phyloP scores from a whole-genome alignment of 2,329 filamentous ascomycete species.

The Aspergillus fructus region DNA sequence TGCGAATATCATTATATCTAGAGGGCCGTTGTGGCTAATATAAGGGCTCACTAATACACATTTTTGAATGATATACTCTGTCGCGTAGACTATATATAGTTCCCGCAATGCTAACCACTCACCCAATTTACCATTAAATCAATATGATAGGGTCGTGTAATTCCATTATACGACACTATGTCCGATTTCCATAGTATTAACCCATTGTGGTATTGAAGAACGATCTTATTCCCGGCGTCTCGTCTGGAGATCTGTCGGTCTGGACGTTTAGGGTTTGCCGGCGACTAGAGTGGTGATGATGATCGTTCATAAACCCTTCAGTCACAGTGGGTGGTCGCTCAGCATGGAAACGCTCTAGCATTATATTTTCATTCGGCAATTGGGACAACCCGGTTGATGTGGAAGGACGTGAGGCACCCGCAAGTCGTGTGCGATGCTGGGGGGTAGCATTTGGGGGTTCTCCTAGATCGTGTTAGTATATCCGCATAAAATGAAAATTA shows the following conservation, averaged over 20 bases:
- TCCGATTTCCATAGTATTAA: neutral
- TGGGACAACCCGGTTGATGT: slow-evolving; percentile 22
- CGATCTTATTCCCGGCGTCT: slow-evolving; percentile 4
- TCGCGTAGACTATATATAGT: neutral
- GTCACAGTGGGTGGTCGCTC: neutral
- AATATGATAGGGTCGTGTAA: neutral
- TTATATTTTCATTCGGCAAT: slow-evolving; percentile 23
- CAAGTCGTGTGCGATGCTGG: slow-evolving; percentile 30
- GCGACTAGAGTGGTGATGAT: neutral
- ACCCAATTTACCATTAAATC: neutral
- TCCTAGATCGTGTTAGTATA: slow-evolving; percentile 7
- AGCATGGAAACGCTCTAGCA: slow-evolving; percentile 26
- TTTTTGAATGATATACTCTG: neutral
- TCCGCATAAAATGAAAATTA: neutral
- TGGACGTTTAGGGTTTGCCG: neutral
- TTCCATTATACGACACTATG: neutral
- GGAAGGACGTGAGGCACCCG: slow-evolving; percentile 19
- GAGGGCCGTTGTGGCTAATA: no score
- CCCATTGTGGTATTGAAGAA: slow-evolving; percentile 13
- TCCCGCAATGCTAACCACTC: neutral
- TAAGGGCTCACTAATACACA: no score
- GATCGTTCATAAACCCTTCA: neutral
- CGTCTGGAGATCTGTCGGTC: neutral
- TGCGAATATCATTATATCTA: neutral
- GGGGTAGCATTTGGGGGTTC: slow-evolving; percentile 15